Evolutionary conservation across 495 filamentous ascomycete genomes (phyloP).

Genomic region (Penicillium turbatum): DNA sequence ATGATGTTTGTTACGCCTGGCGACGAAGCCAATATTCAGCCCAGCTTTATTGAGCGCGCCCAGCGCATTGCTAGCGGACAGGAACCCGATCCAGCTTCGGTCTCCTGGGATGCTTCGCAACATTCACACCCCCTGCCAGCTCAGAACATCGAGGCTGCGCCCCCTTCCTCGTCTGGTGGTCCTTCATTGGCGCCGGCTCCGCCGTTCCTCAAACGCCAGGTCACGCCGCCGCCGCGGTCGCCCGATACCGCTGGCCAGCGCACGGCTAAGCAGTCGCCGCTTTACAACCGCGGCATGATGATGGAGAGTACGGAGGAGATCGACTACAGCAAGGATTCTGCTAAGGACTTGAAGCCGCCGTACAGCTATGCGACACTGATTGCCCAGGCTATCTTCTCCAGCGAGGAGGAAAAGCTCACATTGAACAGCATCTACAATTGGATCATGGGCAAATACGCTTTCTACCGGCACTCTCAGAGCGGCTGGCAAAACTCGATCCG

Average conservation of each 20-base stretch:
- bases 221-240: conserved; percentile 58
- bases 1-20: conserved; percentile 97
- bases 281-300: conserved; percentile 64
- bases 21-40: conserved; percentile 54
- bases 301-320: conserved; percentile 73
- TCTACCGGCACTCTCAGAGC: conserved; percentile 74
- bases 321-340: conserved; percentile 77
- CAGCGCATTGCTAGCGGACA: conserved; percentile 46
- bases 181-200: conserved; percentile 64
- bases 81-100: conserved; percentile 28
- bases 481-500: conserved; percentile 99
- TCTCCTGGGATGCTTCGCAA: conserved; percentile 36
- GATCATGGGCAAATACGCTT: conserved; percentile 84
- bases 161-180: conserved; percentile 35
- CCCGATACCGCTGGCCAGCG: conserved; percentile 40
- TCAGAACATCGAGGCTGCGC: conserved; percentile 24
- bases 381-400: conserved; percentile 86
- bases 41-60: conserved; percentile 49
- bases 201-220: conserved; percentile 63
- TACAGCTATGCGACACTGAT: conserved; percentile 98
- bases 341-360: conserved; percentile 86
- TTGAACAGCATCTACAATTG: conserved; percentile 86
- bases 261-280: conserved; percentile 54
- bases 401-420: conserved; percentile 78
- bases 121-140: conserved; percentile 36